Evolutionary conservation across 768 basidiomycete genomes (phyloP), one percentile per base, ranked within the genome.

Genomic region (Amyloporia xantha): DNA sequence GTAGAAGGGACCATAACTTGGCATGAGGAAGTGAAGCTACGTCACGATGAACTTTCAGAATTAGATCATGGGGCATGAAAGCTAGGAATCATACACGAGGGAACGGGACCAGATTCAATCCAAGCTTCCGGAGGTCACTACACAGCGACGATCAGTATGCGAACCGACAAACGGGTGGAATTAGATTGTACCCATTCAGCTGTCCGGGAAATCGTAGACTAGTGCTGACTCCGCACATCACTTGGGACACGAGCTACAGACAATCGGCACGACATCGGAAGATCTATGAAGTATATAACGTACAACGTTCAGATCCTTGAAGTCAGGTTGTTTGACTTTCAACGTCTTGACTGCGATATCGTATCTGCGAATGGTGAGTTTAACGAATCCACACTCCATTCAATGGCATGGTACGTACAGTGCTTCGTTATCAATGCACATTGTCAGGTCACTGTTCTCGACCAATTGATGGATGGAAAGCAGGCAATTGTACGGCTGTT

Each of bases 21-120:
- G 91, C 73, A 91, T 88, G 58, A 99, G 78, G 79, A 97, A 99
- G 65, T 99, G 95, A 45, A 98, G 78, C 84, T 95, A 65, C 60
- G 60, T 43, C 23, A 30, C 47, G 13, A 51, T 33, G 24, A 56
- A 27, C 52, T 41, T 5, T 44, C 13, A 23, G 48, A 36, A 50
- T 26, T 15, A 30, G 11, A 21, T 11, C 12, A 2, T 6, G 9
- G 35, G 15, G 17, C 17, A 10, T 12, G 13, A 4, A n/a, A 41
- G 24, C 33, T 10, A 25, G 2, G 39, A 12, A 5, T 68, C 79
- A 45, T 66, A 87, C 86, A 51, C 93, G 91, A 56, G 95, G 95
- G 78, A 98, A 99, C 0, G 95, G 95, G 53, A 98, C 75, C 45
- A 97, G 77, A 68, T 98, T 98, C 79, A 95, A 84, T 41, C 81